Evolutionary conservation across 2,329 filamentous ascomycete species (phyloP), one percentile per base, ranked within the genome.

Genomic region (Macrophomina pseudophaseolina): DNA sequence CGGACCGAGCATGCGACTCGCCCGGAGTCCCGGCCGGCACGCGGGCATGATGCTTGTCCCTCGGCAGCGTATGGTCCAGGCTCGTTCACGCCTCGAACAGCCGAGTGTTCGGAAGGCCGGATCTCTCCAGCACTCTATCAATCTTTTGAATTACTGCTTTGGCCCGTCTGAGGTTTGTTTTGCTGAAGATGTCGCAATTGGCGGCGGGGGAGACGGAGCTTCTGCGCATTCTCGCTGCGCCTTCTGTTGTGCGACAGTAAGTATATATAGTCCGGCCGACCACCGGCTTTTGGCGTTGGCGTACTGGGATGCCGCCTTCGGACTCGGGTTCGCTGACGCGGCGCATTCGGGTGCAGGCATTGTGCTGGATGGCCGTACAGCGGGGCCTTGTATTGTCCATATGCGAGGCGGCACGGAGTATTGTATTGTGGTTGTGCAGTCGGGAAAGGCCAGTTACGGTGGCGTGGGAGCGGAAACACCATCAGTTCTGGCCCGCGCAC

Each of bases 1-100:
- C 35, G 54, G 54, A 59, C 53, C 35, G 53, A 58, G 53, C 11
- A 4, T n/a, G 14, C 28, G 23, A 14, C 9, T 30, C 12, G 3
- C 32, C 33, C 38, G 32, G 54, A 38, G 54, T 59, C 54, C 54
- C 38, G 44, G 46, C 54, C 54, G 40, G 54, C 4, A 12, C 28
- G 35, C 33, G 53, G 42, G 54, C 38, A 59, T 59, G 54, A 46
- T 59, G 54, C 54, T 59, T 59, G 54, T 59, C 54, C 8, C 7
- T 9, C 16, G 14, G 38, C 54, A 23, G 11, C 23, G 51, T 16
- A 23, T n/a, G 30, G 11, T 28, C 51, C 30, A 9, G 35, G 4
- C 53, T 56, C 28, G 23, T 12, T 44, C 12, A 44, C 32, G 18
- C 14, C 11, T 12, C 16, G 16, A 14, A 44, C 5, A 44, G 16